phyloP scores from a whole-genome alignment of 805 yeast genomes.

The Wickerhamomyces mucosus region DNA sequence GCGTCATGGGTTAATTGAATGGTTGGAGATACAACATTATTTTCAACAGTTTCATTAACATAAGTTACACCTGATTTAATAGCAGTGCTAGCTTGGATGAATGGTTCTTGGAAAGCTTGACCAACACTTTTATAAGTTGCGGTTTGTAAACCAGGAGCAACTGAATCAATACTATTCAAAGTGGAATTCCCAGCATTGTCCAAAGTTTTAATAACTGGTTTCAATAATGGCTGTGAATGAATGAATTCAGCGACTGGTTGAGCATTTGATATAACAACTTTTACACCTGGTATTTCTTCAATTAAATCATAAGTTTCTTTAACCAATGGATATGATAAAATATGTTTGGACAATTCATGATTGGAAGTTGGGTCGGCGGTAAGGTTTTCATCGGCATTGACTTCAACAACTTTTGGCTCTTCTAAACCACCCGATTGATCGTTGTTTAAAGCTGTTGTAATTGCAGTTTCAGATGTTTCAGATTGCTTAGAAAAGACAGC shows the following conservation, averaged over 20 bases:
- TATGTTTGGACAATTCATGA: constrained; percentile 23
- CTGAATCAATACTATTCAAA: constrained; percentile 47
- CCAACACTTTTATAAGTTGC: constrained; percentile 39
- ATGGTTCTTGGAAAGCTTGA: constrained; percentile 42
- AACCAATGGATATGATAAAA: constrained; percentile 39
- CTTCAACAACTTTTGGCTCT: neutral
- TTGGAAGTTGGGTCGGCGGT: neutral
- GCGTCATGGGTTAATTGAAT: constrained; percentile 35
- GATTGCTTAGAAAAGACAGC: too few species aligned
- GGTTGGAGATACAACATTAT: constrained; percentile 36
- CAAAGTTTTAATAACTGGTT: constrained; percentile 35
- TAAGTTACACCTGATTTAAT: constrained; percentile 27
- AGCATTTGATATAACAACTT: constrained; percentile 23
- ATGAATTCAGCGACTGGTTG: constrained; percentile 21
- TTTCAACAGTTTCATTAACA: constrained; percentile 23
- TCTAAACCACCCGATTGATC: too few species aligned
- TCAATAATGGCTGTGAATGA: constrained; percentile 24
- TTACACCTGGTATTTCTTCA: constrained; percentile 28
- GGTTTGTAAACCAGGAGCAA: constrained; percentile 51
- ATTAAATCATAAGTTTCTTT: constrained; percentile 28
- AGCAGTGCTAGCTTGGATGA: constrained; percentile 33
- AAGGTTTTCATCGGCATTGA: neutral
- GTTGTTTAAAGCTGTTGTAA: too few species aligned
- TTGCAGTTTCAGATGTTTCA: too few species aligned
- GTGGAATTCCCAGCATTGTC: constrained; percentile 48